Base-by-base conservation (phyloP, 176 grass and related monocot species). In the Juncus inflexus region DNA sequence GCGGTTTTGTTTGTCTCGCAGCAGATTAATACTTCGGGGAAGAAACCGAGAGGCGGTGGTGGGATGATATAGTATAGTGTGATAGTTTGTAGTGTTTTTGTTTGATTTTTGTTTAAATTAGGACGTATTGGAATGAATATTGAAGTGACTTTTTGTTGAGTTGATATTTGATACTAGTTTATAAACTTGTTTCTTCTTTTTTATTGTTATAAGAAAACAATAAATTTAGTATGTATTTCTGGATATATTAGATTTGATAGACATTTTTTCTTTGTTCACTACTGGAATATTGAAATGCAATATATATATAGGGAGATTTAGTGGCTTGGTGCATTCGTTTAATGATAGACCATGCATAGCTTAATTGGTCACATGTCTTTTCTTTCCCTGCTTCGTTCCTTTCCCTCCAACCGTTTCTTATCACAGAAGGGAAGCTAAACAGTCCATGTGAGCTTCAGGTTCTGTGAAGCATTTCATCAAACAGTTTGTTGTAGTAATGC, bases 1-100 rank as follows among this genome's bases (percentile, higher is more conserved):
- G 88, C 77, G 7, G 94, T 97, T 59, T 70, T 97, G 50, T 89
- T 97, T 54, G 80, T 97, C 63, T 89, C 85, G 52, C 85, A 89
- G 67, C 94, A 97, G 61, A 76, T 97, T 14, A 97, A 84, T 72
- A 86, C 84, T 28, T 47, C 65, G 0, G 86, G 77, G 62, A 83
- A 74, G 37, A 97, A 97, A 58, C 82, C 79, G 6, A 87, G 81
- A 67, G 65, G 81, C 52, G 68, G 68, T 28, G 52, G 38, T 16
- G 4, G 14, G 67, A 70, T 70, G 11, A 71, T 71, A 71, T 59
- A 37, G 58, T 71, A 59, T 60, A 56, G 55, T 8, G 42, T 8
- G 42, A 38, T 55, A 69, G 7, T 7, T 40, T 69, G 7, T 40
- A 42, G 66, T 56, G 51, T 52, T 52, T 52, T 12, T 69, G 19